phyloP scores from a whole-genome alignment of 2,329 filamentous ascomycete species.

The Calonectria hawksworthii region DNA sequence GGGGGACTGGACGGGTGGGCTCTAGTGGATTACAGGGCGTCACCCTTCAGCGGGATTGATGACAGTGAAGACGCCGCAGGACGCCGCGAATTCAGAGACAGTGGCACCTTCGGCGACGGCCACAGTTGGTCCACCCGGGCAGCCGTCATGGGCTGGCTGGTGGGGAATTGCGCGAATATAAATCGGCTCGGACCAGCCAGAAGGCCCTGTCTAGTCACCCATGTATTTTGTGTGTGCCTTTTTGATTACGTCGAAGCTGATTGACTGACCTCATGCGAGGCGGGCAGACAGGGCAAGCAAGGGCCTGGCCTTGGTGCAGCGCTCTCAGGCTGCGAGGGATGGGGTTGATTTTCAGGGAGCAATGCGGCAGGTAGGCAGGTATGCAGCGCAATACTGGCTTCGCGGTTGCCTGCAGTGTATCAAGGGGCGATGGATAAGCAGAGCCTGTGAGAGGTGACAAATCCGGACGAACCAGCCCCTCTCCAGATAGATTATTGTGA shows the following conservation, averaged over 20 bases:
- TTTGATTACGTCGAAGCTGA: conserved; percentile 34
- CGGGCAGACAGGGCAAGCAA: conserved; percentile 21
- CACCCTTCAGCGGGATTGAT: conserved; percentile 10
- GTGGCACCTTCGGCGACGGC: background rate
- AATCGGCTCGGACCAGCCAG: conserved; percentile 44
- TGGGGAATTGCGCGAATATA: conserved; percentile 55
- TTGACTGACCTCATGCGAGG: conserved; percentile 28
- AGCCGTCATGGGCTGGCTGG: conserved; percentile 40
- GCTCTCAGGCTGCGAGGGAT: background rate
- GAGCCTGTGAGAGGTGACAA: conserved; percentile 6
- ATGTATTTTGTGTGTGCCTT: conserved; percentile 28
- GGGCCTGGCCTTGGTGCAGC: background rate
- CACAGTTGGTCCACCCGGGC: conserved; percentile 30
- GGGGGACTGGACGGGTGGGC: background rate
- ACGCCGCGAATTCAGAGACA: conserved; percentile 19
- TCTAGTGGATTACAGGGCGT: conserved; percentile 10
- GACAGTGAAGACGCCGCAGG: conserved; percentile 1
- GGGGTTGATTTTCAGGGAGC: conserved; percentile 1
- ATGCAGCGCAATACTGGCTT: conserved; percentile 5
- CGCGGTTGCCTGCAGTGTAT: conserved; percentile 10
- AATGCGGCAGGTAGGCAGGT: background rate
- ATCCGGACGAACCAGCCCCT: conserved; percentile 11
- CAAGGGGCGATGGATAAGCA: background rate
- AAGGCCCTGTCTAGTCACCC: conserved; percentile 24
- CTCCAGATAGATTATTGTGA: conserved; percentile 9